Base-by-base conservation (phyloP, 371 early-diverging fungal genomes). In the Mortierella sp. region DNA sequence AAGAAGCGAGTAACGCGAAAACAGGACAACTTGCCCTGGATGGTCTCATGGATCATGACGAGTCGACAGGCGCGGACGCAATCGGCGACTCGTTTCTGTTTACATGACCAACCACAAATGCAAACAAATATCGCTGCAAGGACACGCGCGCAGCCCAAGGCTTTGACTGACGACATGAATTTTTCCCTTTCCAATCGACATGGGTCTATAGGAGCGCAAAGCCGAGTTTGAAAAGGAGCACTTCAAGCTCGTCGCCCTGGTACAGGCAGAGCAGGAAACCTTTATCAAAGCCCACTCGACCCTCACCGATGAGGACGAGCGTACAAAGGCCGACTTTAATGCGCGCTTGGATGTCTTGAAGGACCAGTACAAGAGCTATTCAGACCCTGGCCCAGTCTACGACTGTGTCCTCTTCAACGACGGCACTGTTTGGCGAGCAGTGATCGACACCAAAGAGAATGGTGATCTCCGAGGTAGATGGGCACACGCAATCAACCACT, bases 381-480 rank as follows among this genome's bases (percentile, higher is more conserved):
- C 90, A 3, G 96, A 96, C 71, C 90, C 87, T 1, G 97, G 96
- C 19, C 82, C 88, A 21, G 71, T 91, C 45, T 79, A 90, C 39
- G 98, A 97, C 81, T 90, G 92, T 66, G 92, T 96, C 25, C 87
- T 91, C 22, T 97, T 92, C 79, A 84, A 91, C 78, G 97, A 97
- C 74, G 96, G 96, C 47, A 81, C 80, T 17, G 88, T 92, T 62
- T 96, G 94, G 94, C 85, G 92, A 21, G 96, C 94, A 9, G 94
- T 88, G 0, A 74, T 97, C 52, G 96, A 96, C 71, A 83, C 90
- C 12, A 80, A 83, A 54, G 92, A 90, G 60, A 70, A 88, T 37
- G 95, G 96, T 10, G 95, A 98, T 59, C 81, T 98, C 47, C 76
- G 79, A 72, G 88, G 88, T 87, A 72, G n/a, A n/a, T n/a, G n/a